Conservation (phyloP, 805 yeast species). For the Lipomyces orientalis region DNA sequence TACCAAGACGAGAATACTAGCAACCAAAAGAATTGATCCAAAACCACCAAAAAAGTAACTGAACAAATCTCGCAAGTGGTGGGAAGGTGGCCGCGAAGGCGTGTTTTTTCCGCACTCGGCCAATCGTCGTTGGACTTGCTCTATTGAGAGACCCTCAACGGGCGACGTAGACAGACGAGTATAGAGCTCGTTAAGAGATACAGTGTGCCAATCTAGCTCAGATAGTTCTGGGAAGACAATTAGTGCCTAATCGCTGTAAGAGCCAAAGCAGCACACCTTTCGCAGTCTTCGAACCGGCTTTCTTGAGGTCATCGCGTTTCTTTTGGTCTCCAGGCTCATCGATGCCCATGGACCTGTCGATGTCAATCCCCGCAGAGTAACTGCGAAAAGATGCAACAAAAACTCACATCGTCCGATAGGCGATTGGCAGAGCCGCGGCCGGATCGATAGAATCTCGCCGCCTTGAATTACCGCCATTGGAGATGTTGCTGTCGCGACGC, state of each 20-base stretch:
- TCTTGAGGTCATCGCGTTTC: neutral
- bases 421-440: constrained; percentile 1
- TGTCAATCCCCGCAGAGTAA: too few species aligned
- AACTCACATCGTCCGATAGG: constrained; percentile 6
- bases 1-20: constrained; percentile 52
- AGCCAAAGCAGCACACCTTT: neutral
- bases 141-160: neutral
- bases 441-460: constrained; percentile 10
- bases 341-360: constrained; percentile 4
- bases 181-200: neutral
- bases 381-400: neutral
- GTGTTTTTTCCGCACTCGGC: constrained; percentile 6
- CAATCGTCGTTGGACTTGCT: constrained; percentile 1
- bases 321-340: neutral
- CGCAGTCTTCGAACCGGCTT: neutral
- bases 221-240: neutral
- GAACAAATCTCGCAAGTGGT: constrained; percentile 46
- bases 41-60: constrained; percentile 57
- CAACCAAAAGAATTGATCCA: constrained; percentile 51
- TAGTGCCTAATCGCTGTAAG: neutral
- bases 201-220: constrained; percentile 4
- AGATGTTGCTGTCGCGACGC: constrained; percentile 3
- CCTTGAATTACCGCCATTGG: neutral
- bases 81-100: constrained; percentile 49
- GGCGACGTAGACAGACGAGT: constrained; percentile 1